Conservation (phyloP, 2,329 filamentous ascomycete genomes). For the Westerdykella aurantiaca region DNA sequence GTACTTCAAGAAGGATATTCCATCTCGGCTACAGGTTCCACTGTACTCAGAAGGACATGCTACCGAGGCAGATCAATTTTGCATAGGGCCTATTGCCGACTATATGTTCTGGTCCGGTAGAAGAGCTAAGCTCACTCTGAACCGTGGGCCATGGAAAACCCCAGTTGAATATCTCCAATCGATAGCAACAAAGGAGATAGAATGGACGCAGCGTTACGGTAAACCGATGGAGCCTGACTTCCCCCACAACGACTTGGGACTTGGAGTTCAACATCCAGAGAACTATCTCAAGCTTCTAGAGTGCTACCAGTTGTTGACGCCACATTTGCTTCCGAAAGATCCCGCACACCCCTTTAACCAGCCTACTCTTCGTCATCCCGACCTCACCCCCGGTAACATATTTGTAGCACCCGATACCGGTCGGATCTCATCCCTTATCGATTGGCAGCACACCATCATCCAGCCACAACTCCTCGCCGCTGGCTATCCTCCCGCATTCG, state of each 20-base stretch:
- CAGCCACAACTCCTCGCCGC: constrained; percentile 11
- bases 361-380: constrained; percentile 11
- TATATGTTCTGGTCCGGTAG: constrained; percentile 23
- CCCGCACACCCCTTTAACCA: constrained; percentile 9
- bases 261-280: constrained; percentile 9
- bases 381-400: constrained; percentile 12
- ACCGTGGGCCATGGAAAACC: constrained; percentile 23
- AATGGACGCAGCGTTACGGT: constrained; percentile 9
- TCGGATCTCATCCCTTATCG: constrained; percentile 10
- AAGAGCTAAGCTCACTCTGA: constrained; percentile 13
- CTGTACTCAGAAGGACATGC: constrained; percentile 5
- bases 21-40: constrained; percentile 6
- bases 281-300: constrained; percentile 8
- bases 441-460: constrained; percentile 12
- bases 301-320: constrained; percentile 6
- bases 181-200: constrained; percentile 10
- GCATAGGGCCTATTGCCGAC: constrained; percentile 20
- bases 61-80: constrained; percentile 10
- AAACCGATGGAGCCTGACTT: constrained; percentile 11
- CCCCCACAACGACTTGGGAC: constrained; percentile 8
- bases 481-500: constrained; percentile 9
- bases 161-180: constrained; percentile 12
- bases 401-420: constrained; percentile 10
- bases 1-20: constrained; percentile 21
- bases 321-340: constrained; percentile 10